A percentile compares a stretch with the other conserved stretches of the same genome.
Conservation (phyloP, 2,329 filamentous ascomycete genomes). For the Leptosphaerulina australis region DNA sequence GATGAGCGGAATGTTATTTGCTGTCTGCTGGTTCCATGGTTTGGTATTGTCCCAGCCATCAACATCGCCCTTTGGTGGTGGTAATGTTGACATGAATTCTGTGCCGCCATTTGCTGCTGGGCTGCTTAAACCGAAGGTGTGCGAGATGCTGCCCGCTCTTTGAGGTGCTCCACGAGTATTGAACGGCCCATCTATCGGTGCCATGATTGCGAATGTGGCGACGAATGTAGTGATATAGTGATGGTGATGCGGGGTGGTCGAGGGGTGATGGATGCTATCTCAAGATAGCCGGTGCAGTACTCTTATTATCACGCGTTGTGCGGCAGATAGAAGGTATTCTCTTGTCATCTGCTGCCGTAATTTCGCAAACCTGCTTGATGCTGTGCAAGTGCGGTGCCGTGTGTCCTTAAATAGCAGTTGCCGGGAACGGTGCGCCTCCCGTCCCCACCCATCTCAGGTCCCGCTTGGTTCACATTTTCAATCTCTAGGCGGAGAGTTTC, state of each 20-base stretch:
- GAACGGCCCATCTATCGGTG: conserved; percentile 8
- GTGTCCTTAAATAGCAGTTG: conserved; percentile 7
- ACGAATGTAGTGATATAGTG: background rate
- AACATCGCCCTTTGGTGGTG: conserved; percentile 44
- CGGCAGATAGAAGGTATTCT: background rate
- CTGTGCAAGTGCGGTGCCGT: conserved; percentile 4
- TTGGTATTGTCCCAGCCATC: conserved; percentile 46
- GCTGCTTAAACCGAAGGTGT: conserved; percentile 30
- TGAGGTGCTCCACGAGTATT: background rate
- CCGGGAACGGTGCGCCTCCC: background rate
- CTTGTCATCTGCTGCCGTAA: conserved; percentile 7
- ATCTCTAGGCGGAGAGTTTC: background rate
- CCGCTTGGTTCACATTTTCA: background rate
- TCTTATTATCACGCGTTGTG: conserved; percentile 1
- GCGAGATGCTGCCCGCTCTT: conserved; percentile 19
- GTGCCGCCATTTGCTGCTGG: conserved; percentile 36
- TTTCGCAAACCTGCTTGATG: conserved; percentile 3
- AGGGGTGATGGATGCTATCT: background rate
- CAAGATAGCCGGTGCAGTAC: conserved; percentile 2
- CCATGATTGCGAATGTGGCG: background rate
- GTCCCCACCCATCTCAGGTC: background rate
- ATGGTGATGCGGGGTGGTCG: background rate
- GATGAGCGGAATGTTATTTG: conserved; percentile 47
- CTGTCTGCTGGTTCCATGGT: conserved; percentile 42
- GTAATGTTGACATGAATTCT: conserved; percentile 49